Conservation (phyloP, 2,329 filamentous ascomycete genomes). For the Exophiala dermatitidis region DNA sequence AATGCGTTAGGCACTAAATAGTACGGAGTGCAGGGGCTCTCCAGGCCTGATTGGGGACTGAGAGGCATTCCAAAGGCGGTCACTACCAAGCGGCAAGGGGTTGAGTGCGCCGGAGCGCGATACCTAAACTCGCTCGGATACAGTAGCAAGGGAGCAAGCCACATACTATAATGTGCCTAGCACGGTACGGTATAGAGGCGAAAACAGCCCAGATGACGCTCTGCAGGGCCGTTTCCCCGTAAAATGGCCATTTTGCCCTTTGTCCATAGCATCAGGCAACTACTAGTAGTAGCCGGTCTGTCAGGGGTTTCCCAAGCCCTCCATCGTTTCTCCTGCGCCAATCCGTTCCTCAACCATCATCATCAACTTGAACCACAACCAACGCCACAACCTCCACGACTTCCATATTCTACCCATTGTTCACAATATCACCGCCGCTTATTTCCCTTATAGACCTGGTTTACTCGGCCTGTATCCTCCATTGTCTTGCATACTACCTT, state of each 20-base stretch:
- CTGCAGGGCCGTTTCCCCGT: constrained; percentile 9
- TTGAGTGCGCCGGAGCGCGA: too few relatives aligned
- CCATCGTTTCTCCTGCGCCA: constrained; percentile 4
- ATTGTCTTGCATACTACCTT: background rate
- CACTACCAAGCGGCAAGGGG: too few relatives aligned
- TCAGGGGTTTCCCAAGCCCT: constrained; percentile 1
- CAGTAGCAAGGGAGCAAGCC: background rate
- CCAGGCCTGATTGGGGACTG: too few relatives aligned
- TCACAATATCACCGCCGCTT: background rate
- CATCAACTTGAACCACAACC: background rate
- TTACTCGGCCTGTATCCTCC: background rate
- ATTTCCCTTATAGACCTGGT: too few relatives aligned
- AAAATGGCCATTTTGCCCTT: constrained; percentile 2
- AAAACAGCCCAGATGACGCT: constrained; percentile 5
- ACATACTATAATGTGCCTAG: background rate
- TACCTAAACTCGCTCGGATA: too few relatives aligned
- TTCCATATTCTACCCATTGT: too few relatives aligned
- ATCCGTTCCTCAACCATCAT: background rate
- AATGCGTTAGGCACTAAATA: background rate
- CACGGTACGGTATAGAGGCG: background rate
- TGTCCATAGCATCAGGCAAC: constrained; percentile 1
- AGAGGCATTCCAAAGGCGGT: too few relatives aligned
- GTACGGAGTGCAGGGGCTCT: too few relatives aligned
- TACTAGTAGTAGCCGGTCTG: constrained; percentile 1
- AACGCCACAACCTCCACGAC: background rate